These are phyloP conservation scores for Cyberlindnera maclurae DNA, from an alignment of 805 yeast genomes.

Conservation along the genomic window DNA sequence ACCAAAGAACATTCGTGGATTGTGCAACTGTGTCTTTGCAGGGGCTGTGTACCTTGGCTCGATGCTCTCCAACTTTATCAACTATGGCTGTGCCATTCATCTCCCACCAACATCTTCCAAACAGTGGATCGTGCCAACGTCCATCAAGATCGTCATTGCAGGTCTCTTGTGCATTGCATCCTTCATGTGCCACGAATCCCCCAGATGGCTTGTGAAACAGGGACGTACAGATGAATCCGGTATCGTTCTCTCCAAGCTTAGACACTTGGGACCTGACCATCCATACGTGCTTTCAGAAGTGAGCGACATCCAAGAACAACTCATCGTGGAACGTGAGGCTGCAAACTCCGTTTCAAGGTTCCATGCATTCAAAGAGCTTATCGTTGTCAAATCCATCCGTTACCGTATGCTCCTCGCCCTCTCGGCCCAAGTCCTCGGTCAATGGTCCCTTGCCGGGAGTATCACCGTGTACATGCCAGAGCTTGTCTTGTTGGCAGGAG, in stretches of 20 bases:
- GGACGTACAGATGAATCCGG: not conserved
- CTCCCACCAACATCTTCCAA: constrained; percentile 27
- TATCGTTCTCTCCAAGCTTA: constrained; percentile 32
- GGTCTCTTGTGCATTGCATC: constrained; percentile 38
- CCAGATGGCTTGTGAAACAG: constrained; percentile 36
- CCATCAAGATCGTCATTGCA: constrained; percentile 40
- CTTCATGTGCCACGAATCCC: constrained; percentile 40
- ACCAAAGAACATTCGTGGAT: constrained; percentile 45
- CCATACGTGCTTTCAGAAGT: constrained; percentile 45
- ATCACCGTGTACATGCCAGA: constrained; percentile 52
- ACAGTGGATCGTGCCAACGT: constrained; percentile 50
- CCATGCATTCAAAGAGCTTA: constrained; percentile 28
- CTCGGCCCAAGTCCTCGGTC: constrained; percentile 40
- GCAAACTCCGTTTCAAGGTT: constrained; percentile 20
- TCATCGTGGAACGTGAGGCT: constrained; percentile 30
- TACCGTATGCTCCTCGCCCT: constrained; percentile 39
- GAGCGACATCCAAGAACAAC: constrained; percentile 42
- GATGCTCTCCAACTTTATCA: constrained; percentile 40
- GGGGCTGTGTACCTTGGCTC: constrained; percentile 54
- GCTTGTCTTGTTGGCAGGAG: constrained; percentile 41
- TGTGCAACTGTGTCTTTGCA: constrained; percentile 44
- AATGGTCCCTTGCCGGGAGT: constrained; percentile 56
- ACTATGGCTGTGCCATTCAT: constrained; percentile 46
- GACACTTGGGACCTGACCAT: constrained; percentile 39
- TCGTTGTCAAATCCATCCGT: constrained; percentile 33